Base-by-base conservation (phyloP, 2,329 filamentous ascomycete genomes). In the Diaporthe eres region DNA sequence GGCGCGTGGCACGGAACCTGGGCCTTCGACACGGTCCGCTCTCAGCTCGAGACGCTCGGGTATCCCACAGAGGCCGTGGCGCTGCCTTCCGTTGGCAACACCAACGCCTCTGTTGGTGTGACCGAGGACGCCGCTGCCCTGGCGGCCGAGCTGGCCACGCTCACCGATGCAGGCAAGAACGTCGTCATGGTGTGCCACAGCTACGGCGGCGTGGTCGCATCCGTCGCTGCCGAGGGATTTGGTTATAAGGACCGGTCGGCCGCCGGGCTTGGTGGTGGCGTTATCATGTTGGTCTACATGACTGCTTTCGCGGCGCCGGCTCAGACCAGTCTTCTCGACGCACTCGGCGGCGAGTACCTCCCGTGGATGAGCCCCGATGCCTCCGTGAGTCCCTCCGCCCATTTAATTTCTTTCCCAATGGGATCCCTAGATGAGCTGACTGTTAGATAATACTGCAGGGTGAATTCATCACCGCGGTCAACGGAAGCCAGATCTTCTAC, bases 1-100 rank as follows among this genome's bases (percentile, higher is more conserved):
- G 86, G 85, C 19, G 85, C 84, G 19, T 87, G 85, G 84, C 79
- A 85, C 70, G 77, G 77, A 1, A 81, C 84, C 3, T 72, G 75
- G 37, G 78, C 80, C 73, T 86, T 82, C 70, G 77, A 82, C 42
- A 74, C 77, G 2, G 77, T 84, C 2, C 81, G 81, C 15, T 75
- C 80, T 19, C 79, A 77, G 12, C 83, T 87, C 8, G 72, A 81
- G 12, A 71, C 58, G 3, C 78, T 80, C n/a, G 85, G 82, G 4
- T 85, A 83, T 76, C 67, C 80, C 10, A 81, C 82, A 0, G 79
- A 80, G 55, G 82, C 81, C 12, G 79, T 83, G 39, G 75, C 78
- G 4, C 82, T 83, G 5, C 82, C 84, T 10, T 81, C 81, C 2
- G 80, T 85, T 57, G 82, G 82, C 53, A 79, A 85, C 6, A 77